Conservation (phyloP, 2,329 filamentous ascomycete genomes). For the Aspergillus amoenus region DNA sequence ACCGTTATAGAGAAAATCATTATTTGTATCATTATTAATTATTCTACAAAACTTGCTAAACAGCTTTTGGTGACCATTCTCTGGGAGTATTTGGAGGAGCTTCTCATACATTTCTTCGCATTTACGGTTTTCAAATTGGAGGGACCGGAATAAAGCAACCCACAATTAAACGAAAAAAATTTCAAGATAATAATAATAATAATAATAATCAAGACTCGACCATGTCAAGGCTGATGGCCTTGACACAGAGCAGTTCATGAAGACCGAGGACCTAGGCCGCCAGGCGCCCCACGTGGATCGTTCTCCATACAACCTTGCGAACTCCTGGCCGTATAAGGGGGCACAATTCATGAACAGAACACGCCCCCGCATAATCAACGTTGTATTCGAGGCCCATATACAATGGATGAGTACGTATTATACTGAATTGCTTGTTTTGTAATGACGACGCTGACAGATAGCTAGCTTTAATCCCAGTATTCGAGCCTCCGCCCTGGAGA, state of each 20-base stretch:
- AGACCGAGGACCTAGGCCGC: conserved; percentile 1
- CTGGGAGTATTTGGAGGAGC: no score
- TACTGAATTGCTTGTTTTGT: neutral
- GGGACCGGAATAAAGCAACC: no score
- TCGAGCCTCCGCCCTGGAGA: conserved; percentile 44
- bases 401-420: conserved; percentile 35
- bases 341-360: neutral
- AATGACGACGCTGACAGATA: conserved; percentile 12
- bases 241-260: neutral
- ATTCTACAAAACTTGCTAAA: no score
- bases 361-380: neutral
- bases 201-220: no score
- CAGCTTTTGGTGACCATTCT: no score
- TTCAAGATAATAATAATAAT: no score
- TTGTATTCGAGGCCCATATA: neutral
- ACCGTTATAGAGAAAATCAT: no score
- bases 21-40: no score
- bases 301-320: neutral
- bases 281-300: conserved; percentile 1
- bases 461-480: conserved; percentile 34
- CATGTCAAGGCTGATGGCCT: no score
- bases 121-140: no score
- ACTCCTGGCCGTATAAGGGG: neutral
- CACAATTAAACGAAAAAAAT: no score
- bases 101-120: no score